Base-by-base conservation (phyloP, 495 filamentous ascomycete species). In the Schizothecium vesticola region DNA sequence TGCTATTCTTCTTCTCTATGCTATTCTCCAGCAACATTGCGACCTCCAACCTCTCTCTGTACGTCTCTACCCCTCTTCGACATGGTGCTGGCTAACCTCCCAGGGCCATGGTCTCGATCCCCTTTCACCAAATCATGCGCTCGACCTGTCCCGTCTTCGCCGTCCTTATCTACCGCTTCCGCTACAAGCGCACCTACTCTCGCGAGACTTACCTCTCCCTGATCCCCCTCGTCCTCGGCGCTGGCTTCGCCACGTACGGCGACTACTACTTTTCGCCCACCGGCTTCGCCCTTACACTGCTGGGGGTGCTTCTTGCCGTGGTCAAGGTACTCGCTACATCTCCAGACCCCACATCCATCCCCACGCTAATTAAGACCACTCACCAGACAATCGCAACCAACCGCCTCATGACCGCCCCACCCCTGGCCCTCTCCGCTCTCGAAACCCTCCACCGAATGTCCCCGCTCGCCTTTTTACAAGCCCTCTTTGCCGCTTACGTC, bases 1-100 rank as follows among this genome's bases (percentile, higher is more conserved):
- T 77, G 12, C 76, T 87, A 25, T 68, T 83, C 9, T 71, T 80
- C 8, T 88, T 88, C 72, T 87, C 86, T 7, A 74, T 82, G 22
- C 78, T 88, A 3, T 88, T 85, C 73, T 86, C 85, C 24, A 72
- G 86, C 73, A 88, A 88, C 76, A 86, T 88, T 63, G 86, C 86
- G 63, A 81, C 86, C 56, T 85, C 81, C 24, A 86, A 86, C 69
- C 80, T 85, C 26, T 86, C 85, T 1, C 79, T 86, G 70, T 71
- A 60, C 29, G 78, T 82, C 65, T 25, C 71, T 65, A 10, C 22
- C 58, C n/a, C 19, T 19, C 11, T 56, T 6, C 33, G 3, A 0
- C 29, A 1, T 23, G 33, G 1, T 28, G 6, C 36, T 31, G 59
- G 59, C 64, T 59, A 36, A 59, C 56, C 7, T 23, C 24, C n/a